Base-by-base conservation (phyloP, 495 filamentous ascomycete species). In the Saxispiralis lemnorum region DNA sequence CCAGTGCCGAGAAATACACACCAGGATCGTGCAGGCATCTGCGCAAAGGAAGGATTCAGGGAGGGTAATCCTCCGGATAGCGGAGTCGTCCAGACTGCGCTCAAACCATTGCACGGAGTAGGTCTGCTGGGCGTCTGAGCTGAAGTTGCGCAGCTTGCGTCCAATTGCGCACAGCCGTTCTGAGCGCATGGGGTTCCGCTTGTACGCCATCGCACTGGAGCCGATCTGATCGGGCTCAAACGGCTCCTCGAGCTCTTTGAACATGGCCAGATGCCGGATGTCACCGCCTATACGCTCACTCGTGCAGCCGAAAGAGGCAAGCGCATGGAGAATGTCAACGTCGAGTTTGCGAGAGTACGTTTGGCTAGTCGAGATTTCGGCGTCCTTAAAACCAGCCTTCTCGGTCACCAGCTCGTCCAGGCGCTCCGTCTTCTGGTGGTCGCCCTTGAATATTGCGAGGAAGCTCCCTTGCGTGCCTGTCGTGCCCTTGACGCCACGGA, bases 181-280 rank as follows among this genome's bases (percentile, higher is more conserved):
- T 33, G 69, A 81, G 34, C 87, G 78, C 82, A 93, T 93, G 13
- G 81, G 81, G 62, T 93, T 93, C 38, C 79, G 69, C 66, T 94
- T 95, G 65, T 89, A 96, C 7, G 85, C 85, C 56, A 81, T 76
- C 5, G 70, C 68, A 21, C 56, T 62, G 7, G 53, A 59, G 30
- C 75, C 77, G 32, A 83, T 83, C 53, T 84, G 80, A 47, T 70
- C 67, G 47, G 72, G 79, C 63, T 93, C 88, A 44, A 92, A 89
- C 1, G 88, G 88, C 67, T 94, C 88, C 60, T 96, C 86, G 48
- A 93, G 67, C 63, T 89, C 80, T 66, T 89, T 85, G 41, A 71
- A 66, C 46, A 70, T 68, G 2, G 81, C 81, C n/a, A 92, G 65
- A 54, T 84, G 81, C 21, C 85, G 71, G 47, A 93, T 81, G 52